Conservation (phyloP, 768 basidiomycete genomes). For the Mycena amicta region DNA sequence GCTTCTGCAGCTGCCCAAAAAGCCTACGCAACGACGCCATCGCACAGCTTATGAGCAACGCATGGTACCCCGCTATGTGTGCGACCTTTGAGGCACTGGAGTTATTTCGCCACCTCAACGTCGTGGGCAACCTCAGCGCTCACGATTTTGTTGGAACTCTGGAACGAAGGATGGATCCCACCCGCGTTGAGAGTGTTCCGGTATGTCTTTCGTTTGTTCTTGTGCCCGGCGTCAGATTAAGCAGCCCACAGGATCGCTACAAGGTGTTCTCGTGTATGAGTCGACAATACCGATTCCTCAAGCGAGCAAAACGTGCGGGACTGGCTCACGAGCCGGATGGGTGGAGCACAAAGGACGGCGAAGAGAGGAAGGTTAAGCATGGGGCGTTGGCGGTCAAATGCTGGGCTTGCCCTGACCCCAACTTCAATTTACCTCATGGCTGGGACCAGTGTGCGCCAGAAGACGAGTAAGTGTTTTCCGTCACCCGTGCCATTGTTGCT, state of each 20-base stretch:
- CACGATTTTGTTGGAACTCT: slow-evolving; percentile 1
- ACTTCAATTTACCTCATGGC: slow-evolving; percentile 22
- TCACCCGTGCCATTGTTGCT: not conserved
- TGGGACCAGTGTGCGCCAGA: slow-evolving; percentile 15
- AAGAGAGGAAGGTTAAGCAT: not conserved
- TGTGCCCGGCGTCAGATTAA: not conserved
- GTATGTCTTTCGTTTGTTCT: not conserved
- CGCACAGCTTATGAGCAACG: not conserved
- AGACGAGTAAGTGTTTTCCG: not conserved
- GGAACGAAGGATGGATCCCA: slow-evolving; percentile 5
- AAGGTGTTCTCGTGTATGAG: not conserved
- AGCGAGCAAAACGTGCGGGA: slow-evolving; percentile 3
- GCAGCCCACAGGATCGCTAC: slow-evolving; percentile 10
- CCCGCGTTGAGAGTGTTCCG: not conserved
- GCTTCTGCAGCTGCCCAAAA: not conserved
- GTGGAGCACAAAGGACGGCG: not conserved
- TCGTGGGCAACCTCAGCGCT: not conserved
- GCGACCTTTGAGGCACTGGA: slow-evolving; percentile 2
- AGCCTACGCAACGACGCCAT: not conserved
- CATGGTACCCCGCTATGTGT: slow-evolving; percentile 13
- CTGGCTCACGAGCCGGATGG: slow-evolving; percentile 6
- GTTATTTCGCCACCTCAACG: slow-evolving; percentile 1
- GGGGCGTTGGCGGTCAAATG: slow-evolving; percentile 18
- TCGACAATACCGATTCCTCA: not conserved
- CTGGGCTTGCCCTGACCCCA: slow-evolving; percentile 24